These are phyloP conservation scores for Emmonsiellopsis sp. DNA, from an alignment of 2,329 filamentous ascomycete genomes.

Conservation along the genomic window DNA sequence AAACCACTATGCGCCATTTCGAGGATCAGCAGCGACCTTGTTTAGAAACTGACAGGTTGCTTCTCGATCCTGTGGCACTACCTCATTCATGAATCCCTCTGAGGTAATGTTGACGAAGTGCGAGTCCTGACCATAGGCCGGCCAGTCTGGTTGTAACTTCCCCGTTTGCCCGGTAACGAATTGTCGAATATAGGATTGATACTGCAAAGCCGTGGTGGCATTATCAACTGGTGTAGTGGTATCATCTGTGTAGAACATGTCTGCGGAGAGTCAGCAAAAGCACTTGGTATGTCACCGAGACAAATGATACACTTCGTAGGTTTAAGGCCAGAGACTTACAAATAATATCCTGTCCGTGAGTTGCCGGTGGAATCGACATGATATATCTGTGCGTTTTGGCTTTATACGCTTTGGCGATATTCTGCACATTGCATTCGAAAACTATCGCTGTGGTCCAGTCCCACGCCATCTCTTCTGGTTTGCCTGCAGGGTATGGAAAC, in stretches of 20 bases:
- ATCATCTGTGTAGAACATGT: slow-evolving; percentile 5
- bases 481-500: slow-evolving; percentile 6
- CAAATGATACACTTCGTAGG: background rate
- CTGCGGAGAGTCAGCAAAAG: background rate
- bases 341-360: slow-evolving; percentile 6
- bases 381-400: slow-evolving; percentile 6
- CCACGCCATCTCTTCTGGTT: slow-evolving; percentile 7
- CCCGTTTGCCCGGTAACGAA: slow-evolving; percentile 4
- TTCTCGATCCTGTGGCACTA: no score
- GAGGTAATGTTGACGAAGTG: slow-evolving; percentile 3
- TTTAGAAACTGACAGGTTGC: no score
- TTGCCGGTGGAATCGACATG: slow-evolving; percentile 9
- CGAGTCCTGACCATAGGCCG: slow-evolving; percentile 3
- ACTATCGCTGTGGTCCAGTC: slow-evolving; percentile 8
- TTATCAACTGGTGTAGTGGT: slow-evolving; percentile 4
- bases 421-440: slow-evolving; percentile 9
- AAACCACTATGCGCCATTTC: no score
- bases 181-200: slow-evolving; percentile 7
- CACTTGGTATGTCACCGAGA: background rate
- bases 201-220: slow-evolving; percentile 3
- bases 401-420: slow-evolving; percentile 5
- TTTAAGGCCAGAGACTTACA: slow-evolving; percentile 5
- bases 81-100: background rate
- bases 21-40: no score
- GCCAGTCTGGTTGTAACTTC: slow-evolving; percentile 1